These are phyloP conservation scores for Boletus putidus DNA, from an alignment of 1,284 basidiomycete genomes.

Conservation along the genomic window DNA sequence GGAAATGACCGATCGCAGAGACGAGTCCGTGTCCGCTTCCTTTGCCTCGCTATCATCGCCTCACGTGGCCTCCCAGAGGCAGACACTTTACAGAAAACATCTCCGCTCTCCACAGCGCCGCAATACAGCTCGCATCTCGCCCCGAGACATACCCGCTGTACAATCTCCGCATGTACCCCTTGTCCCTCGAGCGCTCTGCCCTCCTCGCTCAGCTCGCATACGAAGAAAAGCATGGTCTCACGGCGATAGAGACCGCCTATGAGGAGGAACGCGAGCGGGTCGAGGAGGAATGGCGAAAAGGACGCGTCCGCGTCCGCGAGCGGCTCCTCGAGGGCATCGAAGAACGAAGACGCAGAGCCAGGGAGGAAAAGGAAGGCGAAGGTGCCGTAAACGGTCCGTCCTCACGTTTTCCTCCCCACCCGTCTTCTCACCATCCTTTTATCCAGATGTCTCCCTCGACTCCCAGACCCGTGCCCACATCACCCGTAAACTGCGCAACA, in stretches of 20 bases:
- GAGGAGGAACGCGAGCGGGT: constrained; percentile 74
- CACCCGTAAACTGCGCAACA: constrained; percentile 77
- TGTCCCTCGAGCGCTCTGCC: constrained; percentile 73
- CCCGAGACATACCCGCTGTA: constrained; percentile 65
- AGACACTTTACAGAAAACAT: constrained; percentile 58
- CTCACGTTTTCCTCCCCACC: not conserved
- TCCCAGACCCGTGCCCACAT: constrained; percentile 74
- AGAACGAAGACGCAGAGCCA: constrained; percentile 67
- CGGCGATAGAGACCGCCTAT: constrained; percentile 63
- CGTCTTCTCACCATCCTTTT: constrained; percentile 9
- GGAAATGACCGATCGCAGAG: constrained; percentile 67
- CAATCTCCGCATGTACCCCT: constrained; percentile 66
- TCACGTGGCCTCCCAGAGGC: constrained; percentile 39
- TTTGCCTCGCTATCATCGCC: constrained; percentile 11
- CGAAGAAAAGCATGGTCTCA: constrained; percentile 64
- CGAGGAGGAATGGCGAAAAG: constrained; percentile 75
- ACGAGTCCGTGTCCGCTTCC: constrained; percentile 56
- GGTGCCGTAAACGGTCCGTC: constrained; percentile 60
- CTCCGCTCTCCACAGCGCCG: constrained; percentile 52
- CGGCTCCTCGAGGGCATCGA: constrained; percentile 79
- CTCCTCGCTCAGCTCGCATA: constrained; percentile 59
- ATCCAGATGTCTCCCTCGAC: constrained; percentile 63
- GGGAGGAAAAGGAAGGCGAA: constrained; percentile 82
- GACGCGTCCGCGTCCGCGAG: constrained; percentile 68
- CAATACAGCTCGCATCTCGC: constrained; percentile 60